Base-by-base conservation (phyloP, 352 stramenopile species). In the Detonula confervacea region DNA sequence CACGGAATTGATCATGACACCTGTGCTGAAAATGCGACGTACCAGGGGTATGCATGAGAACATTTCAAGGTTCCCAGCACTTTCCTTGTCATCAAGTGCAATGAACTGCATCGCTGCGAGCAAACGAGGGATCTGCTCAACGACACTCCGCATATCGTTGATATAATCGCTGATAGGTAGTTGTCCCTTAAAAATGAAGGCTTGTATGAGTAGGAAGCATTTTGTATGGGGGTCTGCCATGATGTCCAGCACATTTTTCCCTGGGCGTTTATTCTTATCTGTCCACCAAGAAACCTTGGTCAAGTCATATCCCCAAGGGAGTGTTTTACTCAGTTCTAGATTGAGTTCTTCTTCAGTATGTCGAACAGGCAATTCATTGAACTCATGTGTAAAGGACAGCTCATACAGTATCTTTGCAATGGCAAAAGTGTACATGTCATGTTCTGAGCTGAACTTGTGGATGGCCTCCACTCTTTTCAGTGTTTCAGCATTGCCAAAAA, bases 101-200 rank as follows among this genome's bases (percentile, higher is more conserved):
- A 95, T 75, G 55, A 86, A 93, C 42, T 90, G 62, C 87, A 95
- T 92, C 12, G 97, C 97, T 47, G 96, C 96, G 3, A 99, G 81
- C 29, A 99, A 77, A 37, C 97, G 95, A 22, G 96, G 93, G 16
- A 98, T 68, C 66, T 99, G 97, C 67, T 99, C 97, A 46, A 99
- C 81, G 27, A 99, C 90, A 60, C 91, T 95, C 18, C 95, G 95
- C 22, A 98, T 95, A 79, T 99, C 98, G 69, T 98, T 99, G 18
- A 95, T 91, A 80, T 98, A 99, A 83, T 99, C 97, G 65, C 93
- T 98, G 22, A 99, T 99, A 1, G 98, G 97, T 75, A 99, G 90
- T 14, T 93, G 91, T 35, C 95, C 83, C 11, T 94, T 92, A 73
- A 95, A 91, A 61, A 99, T 88, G 82, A 98, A 95, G 76, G 98